Base-by-base conservation (phyloP, 2,329 filamentous ascomycete species). In the Xylaria polymorpha region DNA sequence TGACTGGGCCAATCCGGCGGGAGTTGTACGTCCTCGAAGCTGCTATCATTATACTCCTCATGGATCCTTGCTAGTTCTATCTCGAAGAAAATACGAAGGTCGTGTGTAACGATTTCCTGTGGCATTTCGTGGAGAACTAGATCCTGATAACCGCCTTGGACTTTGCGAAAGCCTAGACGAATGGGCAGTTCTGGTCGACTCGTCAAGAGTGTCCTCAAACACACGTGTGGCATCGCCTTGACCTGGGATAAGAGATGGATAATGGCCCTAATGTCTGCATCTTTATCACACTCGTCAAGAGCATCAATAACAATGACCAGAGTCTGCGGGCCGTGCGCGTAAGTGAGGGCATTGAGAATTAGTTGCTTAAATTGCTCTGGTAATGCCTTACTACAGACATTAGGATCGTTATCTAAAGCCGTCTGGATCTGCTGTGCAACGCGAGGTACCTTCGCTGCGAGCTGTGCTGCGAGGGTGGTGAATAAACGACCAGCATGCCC, bases 181-280 rank as follows among this genome's bases (percentile, higher is more conserved):
- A 84, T 77, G 0, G 79, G 77, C 1, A 82, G 61, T 29, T 85
- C 80, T 0, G 83, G 83, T 10, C 83, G 74, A 51, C 82, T 84
- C 0, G 82, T 85, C 0, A 85, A 29, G 37, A 85, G 82, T 20
- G 50, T 65, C 15, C 61, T 39, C 3, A 68, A 15, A 1, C 14
- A 20, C 5, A 9, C 9, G 6, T 9, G 59, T 15, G 7, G n/a
- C 46, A 20, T 3, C 20, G 7, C 29, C 1, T 56, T 55, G 14
- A 32, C 35, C 6, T n/a, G 32, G 35, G 37, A 64, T 18, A 68
- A 44, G 14, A 64, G 56, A 2, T 37, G 14, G 12, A 64, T 61
- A 18, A 68, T 18, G 3, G 20, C 4, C 25, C 41, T 58, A 29
- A 58, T 20, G 18, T 67, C 51, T 29, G 37, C 29, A 18, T 67